Evolutionary conservation across 306 rosid species (phyloP).

Genomic region (Cicer yamashitae): DNA sequence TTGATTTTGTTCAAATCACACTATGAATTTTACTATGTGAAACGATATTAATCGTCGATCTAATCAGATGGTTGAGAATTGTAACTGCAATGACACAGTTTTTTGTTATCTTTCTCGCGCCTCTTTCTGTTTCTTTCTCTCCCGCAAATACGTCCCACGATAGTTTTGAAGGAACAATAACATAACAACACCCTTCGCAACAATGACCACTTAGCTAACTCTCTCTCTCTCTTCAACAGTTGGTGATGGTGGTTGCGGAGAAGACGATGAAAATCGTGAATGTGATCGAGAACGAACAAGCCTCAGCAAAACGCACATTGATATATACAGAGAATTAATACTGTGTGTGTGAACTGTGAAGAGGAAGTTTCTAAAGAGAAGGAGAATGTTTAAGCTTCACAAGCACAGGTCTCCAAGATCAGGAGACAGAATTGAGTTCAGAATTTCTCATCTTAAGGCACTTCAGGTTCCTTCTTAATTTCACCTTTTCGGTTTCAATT

Average conservation of each 20-base stretch:
- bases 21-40: too few species aligned
- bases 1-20: too few species aligned
- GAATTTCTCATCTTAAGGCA: slow-evolving; percentile 63
- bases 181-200: slow-evolving; percentile 60
- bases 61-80: too few species aligned
- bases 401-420: slow-evolving; percentile 66
- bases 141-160: slow-evolving; percentile 51
- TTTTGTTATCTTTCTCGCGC: not conserved
- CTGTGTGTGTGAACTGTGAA: not conserved
- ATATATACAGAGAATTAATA: not conserved
- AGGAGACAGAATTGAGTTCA: slow-evolving; percentile 60
- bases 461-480: slow-evolving; percentile 49
- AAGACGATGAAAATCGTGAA: slow-evolving; percentile 42
- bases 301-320: not conserved
- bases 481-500: not conserved
- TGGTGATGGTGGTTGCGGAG: slow-evolving; percentile 65
- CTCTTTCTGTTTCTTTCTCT: slow-evolving; percentile 4
- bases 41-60: too few species aligned
- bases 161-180: slow-evolving; percentile 55
- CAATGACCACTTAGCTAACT: slow-evolving; percentile 84
- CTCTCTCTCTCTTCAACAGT: slow-evolving; percentile 53
- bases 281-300: slow-evolving; percentile 33
- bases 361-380: slow-evolving; percentile 28
- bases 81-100: too few species aligned
- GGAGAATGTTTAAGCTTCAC: slow-evolving; percentile 76